phyloP scores from a whole-genome alignment of 2,329 filamentous ascomycete genomes.

The Beauveria medogensis region DNA sequence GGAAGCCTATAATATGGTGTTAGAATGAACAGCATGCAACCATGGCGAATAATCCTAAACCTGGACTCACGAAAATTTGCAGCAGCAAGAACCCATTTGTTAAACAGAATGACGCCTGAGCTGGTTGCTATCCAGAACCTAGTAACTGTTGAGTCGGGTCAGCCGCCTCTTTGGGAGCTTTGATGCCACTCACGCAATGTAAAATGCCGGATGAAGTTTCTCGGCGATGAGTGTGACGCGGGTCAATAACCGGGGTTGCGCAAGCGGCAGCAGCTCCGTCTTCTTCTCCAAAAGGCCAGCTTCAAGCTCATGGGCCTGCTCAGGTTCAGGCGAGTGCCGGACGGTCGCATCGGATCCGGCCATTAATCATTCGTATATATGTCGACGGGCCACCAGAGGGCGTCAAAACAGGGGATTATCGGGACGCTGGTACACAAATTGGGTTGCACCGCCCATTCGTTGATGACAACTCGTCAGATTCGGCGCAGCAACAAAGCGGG shows the following conservation, averaged over 20 bases:
- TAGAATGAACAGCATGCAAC: not conserved
- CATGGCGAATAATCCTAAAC: no score
- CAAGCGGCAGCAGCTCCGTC: not conserved
- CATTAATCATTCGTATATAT: no score
- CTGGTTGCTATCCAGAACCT: constrained; percentile 76
- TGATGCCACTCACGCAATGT: not conserved
- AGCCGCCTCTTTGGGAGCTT: no score
- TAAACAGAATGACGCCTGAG: constrained; percentile 94
- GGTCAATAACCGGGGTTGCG: not conserved
- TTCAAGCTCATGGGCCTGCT: not conserved
- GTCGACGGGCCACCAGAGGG: no score
- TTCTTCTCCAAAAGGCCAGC: not conserved
- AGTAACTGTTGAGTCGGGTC: not conserved
- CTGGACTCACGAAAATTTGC: constrained; percentile 57
- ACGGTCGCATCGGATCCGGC: no score
- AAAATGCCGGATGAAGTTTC: constrained; percentile 3
- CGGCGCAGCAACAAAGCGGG: no score
- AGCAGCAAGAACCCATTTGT: constrained; percentile 94
- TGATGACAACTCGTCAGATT: no score
- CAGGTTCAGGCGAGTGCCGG: no score
- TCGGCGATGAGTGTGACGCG: not conserved
- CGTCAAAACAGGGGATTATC: no score
- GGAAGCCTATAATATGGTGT: not conserved
- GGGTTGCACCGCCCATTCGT: no score
- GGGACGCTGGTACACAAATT: no score